Conservation (phyloP, 306 rosid genomes). For the Vigna hirtella region DNA sequence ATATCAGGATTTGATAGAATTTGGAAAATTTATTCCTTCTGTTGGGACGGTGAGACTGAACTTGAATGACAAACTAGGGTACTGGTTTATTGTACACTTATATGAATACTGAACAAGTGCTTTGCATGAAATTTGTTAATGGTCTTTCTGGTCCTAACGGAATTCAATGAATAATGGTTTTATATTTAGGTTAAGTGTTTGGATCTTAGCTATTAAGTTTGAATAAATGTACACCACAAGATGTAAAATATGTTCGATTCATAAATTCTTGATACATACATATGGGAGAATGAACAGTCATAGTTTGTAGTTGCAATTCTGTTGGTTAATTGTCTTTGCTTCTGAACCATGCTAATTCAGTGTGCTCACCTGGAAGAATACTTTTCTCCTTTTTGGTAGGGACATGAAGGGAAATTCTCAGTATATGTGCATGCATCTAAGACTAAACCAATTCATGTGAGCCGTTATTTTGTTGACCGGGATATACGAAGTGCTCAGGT, state of each 20-base stretch:
- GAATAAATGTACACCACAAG: not conserved
- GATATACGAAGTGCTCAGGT: conserved; percentile 90
- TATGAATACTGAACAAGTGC: not conserved
- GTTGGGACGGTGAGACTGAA: not conserved
- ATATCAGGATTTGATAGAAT: not conserved
- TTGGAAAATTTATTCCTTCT: not conserved
- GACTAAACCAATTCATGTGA: conserved; percentile 81
- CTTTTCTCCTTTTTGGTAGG: conserved; percentile 62
- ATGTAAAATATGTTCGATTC: conserved; percentile 1
- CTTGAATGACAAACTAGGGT: conserved; percentile 4
- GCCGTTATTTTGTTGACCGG: conserved; percentile 74
- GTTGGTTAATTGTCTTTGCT: conserved; percentile 31
- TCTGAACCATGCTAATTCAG: conserved; percentile 16
- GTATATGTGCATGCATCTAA: conserved; percentile 93
- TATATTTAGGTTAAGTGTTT: not conserved
- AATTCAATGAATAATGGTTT: conserved; percentile 29
- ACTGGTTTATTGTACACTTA: conserved; percentile 27
- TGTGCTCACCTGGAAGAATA: conserved; percentile 36
- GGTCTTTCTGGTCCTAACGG: conserved; percentile 7
- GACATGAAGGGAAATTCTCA: conserved; percentile 95
- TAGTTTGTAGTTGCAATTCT: conserved; percentile 23
- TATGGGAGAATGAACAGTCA: not conserved
- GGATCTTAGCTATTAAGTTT: not conserved
- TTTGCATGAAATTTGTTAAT: conserved; percentile 17
- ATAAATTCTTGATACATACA: conserved; percentile 18